These are phyloP conservation scores for Xylaria arbuscula DNA, from an alignment of 2,329 filamentous ascomycete species.

Conservation along the genomic window DNA sequence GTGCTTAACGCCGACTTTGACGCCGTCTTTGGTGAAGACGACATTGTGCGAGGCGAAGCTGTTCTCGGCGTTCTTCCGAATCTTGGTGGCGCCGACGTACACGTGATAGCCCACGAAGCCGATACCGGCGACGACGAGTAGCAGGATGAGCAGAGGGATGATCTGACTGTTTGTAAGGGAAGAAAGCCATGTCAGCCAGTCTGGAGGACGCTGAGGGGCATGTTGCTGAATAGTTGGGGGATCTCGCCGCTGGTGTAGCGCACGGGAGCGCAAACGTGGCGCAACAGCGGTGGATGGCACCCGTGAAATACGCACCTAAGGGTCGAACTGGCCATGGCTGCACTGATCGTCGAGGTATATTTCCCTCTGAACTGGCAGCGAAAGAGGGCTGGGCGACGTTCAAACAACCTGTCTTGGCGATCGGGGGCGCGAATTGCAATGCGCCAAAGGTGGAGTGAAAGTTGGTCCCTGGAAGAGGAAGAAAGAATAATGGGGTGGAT, in stretches of 20 bases:
- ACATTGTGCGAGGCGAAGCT: conserved; percentile 82
- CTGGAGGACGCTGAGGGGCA: conserved; percentile 1
- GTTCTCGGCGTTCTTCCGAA: conserved; percentile 72
- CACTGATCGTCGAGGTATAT: conserved; percentile 10
- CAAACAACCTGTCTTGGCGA: conserved; percentile 16
- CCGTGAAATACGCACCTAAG: conserved; percentile 39
- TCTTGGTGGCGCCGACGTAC: conserved; percentile 74
- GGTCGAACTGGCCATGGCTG: conserved; percentile 44
- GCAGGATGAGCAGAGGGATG: conserved; percentile 73
- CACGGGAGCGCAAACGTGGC: conserved; percentile 5
- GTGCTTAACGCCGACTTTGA: conserved; percentile 76
- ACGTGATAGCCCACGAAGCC: conserved; percentile 78
- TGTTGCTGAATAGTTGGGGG: background rate
- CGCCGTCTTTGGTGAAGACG: conserved; percentile 78
- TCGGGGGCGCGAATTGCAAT: conserved; percentile 10
- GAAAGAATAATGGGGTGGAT: background rate
- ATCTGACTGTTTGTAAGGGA: conserved; percentile 60
- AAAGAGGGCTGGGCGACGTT: conserved; percentile 3
- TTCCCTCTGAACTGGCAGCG: conserved; percentile 1
- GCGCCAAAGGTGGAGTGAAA: background rate
- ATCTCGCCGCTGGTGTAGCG: background rate
- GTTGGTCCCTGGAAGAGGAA: background rate
- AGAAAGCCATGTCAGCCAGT: conserved; percentile 20
- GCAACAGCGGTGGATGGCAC: background rate
- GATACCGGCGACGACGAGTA: conserved; percentile 65